phyloP scores from a whole-genome alignment of 2,329 filamentous ascomycete species.

The Cryphonectria radicalis region DNA sequence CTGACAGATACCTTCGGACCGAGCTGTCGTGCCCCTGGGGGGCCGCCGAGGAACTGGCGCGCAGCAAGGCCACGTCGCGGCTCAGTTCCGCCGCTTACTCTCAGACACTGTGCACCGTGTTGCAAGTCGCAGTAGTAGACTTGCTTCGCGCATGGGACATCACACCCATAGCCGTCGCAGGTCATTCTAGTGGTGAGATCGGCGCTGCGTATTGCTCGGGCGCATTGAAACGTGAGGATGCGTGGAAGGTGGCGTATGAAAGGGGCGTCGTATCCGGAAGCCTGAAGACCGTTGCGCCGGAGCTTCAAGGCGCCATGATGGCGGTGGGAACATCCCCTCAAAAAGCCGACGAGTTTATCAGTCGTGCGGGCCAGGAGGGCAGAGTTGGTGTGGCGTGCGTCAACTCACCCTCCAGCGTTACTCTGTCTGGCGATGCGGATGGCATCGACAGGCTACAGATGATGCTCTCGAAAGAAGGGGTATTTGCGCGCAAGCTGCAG shows the following conservation, averaged over 20 bases:
- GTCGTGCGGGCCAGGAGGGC: not conserved
- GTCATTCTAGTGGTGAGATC: slow-evolving; percentile 34
- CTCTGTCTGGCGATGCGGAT: slow-evolving; percentile 39
- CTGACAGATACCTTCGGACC: not conserved
- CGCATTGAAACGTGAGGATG: slow-evolving; percentile 14
- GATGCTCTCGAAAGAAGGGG: slow-evolving; percentile 23
- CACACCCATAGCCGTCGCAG: slow-evolving; percentile 34
- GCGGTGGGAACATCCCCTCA: slow-evolving; percentile 5
- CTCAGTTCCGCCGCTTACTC: slow-evolving; percentile 37
- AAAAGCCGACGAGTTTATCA: slow-evolving; percentile 7
- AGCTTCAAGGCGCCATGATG: slow-evolving; percentile 18
- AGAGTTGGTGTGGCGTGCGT: slow-evolving; percentile 21
- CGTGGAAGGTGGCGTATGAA: slow-evolving; percentile 21
- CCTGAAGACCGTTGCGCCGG: not conserved
- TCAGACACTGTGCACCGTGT: slow-evolving; percentile 39
- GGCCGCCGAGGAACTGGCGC: slow-evolving; percentile 32
- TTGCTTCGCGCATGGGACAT: slow-evolving; percentile 30
- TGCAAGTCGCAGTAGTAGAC: slow-evolving; percentile 38
- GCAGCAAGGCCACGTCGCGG: slow-evolving; percentile 25
- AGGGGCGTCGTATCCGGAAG: slow-evolving; percentile 11
- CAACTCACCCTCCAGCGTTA: slow-evolving; percentile 38
- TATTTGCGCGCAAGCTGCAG: slow-evolving; percentile 35
- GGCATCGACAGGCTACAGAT: slow-evolving; percentile 35
- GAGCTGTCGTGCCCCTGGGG: slow-evolving; percentile 15
- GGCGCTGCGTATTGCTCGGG: slow-evolving; percentile 24